A percentile compares a stretch with the other conserved stretches of the same genome.
Evolutionary conservation across 1,284 basidiomycete species (phyloP).

Genomic region (Gastroboletus turbinatus): DNA sequence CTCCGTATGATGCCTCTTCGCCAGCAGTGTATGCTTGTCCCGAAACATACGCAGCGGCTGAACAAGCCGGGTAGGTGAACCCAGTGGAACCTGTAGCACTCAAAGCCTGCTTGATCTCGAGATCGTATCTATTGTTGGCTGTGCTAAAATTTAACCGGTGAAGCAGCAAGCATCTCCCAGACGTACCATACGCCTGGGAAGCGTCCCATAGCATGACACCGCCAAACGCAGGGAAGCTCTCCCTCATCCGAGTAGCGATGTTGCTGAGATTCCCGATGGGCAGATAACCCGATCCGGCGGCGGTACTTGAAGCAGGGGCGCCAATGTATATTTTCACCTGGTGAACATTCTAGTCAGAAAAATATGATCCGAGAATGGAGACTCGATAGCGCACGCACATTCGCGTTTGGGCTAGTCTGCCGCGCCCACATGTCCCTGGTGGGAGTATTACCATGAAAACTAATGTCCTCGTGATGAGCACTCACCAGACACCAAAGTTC

Average conservation of each 20-base stretch:
- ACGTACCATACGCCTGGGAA: conserved; percentile 63
- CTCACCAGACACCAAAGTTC: conserved; percentile 55
- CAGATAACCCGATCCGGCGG: conserved; percentile 54
- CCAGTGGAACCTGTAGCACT: conserved; percentile 61
- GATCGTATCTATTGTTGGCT: conserved; percentile 63
- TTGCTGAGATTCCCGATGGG: conserved; percentile 45
- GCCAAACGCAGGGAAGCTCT: conserved; percentile 67
- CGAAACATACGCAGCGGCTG: conserved; percentile 50
- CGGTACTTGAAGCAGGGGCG: conserved; percentile 52
- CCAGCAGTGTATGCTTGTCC: conserved; percentile 54
- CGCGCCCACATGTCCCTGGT: conserved; percentile 65
- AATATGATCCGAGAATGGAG: background rate
- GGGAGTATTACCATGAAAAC: conserved; percentile 3
- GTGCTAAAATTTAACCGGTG: conserved; percentile 5
- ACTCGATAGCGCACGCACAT: conserved; percentile 34
- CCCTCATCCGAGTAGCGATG: conserved; percentile 54
- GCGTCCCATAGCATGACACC: conserved; percentile 76
- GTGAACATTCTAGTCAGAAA: conserved; percentile 2
- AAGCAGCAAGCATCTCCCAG: background rate
- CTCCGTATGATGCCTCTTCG: conserved; percentile 51
- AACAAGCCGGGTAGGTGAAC: conserved; percentile 63
- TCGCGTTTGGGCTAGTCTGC: conserved; percentile 52
- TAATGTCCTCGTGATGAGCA: background rate
- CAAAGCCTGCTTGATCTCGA: conserved; percentile 60
- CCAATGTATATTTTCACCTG: conserved; percentile 59